Evolutionary conservation across 345 rosid species (phyloP), one percentile per base, ranked within the genome.

Genomic region (Eucalyptus tenuipes): DNA sequence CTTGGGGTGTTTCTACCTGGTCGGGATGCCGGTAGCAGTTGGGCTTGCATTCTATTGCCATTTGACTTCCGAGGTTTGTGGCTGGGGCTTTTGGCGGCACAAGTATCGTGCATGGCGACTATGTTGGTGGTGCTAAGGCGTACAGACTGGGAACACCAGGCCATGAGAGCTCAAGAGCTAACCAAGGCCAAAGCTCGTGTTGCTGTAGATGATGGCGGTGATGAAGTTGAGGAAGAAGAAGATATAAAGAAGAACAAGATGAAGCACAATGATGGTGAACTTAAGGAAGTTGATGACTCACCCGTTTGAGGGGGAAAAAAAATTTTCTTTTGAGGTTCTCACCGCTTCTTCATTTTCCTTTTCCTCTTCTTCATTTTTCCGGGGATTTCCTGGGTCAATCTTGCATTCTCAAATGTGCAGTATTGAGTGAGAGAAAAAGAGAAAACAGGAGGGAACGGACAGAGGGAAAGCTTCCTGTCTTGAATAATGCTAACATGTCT

Each of bases 11-110:
- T 93, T 93, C 88, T 93, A 93, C 87, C 27, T 92, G 85, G 88
- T 93, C 61, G 94, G 94, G 45, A 91, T 68, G 71, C 94, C 94
- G 9, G 92, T 92, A 25, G 94, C 93, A 14, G 86, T 88, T 6
- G 87, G 79, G 85, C 88, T 90, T n/a, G 80, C 90, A 3, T 90
- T 90, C 89, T 66, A 45, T 49, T 82, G 45, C 20, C 87, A 81
- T 40, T 87, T 7, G 92, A 89, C 75, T 90, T 90, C 47, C 31
- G 13, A 47, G 92, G 92, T 14, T 59, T 90, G n/a, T 90, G 92
- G 92, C 75, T 90, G 24, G 92, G 92, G 24, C 71, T 90, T 52
- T 85, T 90, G 87, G 90, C 88, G 42, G 92, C 92, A 86, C 92
- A 90, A 82, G 87, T 33, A 24, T 85, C 89, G 49, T 90, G 91